Evolutionary conservation across 495 filamentous ascomycete species (phyloP), one percentile per base, ranked within the genome.

Genomic region (Monascus purpureus): DNA sequence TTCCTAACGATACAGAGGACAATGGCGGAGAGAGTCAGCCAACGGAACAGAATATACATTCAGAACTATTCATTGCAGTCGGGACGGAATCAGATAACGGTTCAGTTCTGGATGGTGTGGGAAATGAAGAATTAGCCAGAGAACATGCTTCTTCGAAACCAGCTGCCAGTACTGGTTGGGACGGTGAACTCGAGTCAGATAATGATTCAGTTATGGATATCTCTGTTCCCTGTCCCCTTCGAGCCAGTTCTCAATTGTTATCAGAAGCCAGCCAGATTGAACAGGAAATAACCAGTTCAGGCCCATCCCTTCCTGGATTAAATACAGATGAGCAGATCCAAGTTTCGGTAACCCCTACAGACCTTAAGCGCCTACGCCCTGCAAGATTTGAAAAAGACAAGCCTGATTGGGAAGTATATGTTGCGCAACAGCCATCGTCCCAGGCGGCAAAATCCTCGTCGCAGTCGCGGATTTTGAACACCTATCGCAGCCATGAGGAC

Each of bases 191-290:
- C 8, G 49, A 50, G 22, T 37, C 32, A 26, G 47, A 47, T 20
- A 52, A 45, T 35, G 58, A 61, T 11, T 59, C 59, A 2, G 59
- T 61, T n/a, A 60, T 76, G 46, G 70, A 75, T 27, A 43, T 67
- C 9, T 57, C 61, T 44, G 48, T 70, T 4, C 72, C 71, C 15
- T 51, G 52, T 31, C 62, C 67, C 3, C 51, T 73, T 9, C 53
- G 48, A 13, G 52, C 34, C 32, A 43, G 29, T 19, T 37, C 44
- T 9, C 52, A 55, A 33, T 39, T 49, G 28, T 33, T 29, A 17
- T 32, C 46, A 20, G 38, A 47, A 16, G 35, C 35, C 33, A 54
- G 41, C 34, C 57, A 59, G 22, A 20, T 28, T 7, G 55, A 49
- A 19, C 37, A 41, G 16, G 46, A 42, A 9, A 17, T 43, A 8